Conservation (phyloP, 148 eudicot species). For the Simmondsia chinensis region DNA sequence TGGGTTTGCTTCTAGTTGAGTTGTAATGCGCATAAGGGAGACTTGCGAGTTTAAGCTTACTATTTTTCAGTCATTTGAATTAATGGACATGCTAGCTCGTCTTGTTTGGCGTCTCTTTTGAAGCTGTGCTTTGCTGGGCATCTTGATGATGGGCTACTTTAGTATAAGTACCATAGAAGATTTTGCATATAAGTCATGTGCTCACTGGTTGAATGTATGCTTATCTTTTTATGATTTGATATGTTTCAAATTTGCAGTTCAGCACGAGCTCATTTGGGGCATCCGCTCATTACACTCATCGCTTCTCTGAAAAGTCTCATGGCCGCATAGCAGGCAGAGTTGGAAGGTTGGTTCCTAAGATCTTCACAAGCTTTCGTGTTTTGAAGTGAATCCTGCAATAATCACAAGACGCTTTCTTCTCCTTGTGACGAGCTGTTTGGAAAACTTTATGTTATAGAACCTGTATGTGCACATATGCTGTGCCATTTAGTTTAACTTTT, state of each 20-base stretch:
- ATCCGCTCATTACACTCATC: slow-evolving; percentile 73
- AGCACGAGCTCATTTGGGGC: slow-evolving; percentile 77
- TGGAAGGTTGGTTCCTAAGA: slow-evolving; percentile 53
- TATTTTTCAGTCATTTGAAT: too few relatives aligned
- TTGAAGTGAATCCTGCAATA: not conserved
- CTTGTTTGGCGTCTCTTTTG: too few relatives aligned
- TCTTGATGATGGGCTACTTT: too few relatives aligned
- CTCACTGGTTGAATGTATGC: not conserved
- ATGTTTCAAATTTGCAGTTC: slow-evolving; percentile 37
- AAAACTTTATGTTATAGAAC: not conserved
- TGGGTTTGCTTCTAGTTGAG: too few relatives aligned
- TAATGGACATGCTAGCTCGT: too few relatives aligned
- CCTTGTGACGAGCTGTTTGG: not conserved
- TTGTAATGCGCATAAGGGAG: too few relatives aligned
- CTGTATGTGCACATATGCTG: not conserved
- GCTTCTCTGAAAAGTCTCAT: slow-evolving; percentile 83
- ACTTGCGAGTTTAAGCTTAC: too few relatives aligned
- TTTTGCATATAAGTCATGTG: too few relatives aligned
- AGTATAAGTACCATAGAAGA: too few relatives aligned
- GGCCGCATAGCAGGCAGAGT: slow-evolving; percentile 77
- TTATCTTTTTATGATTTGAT: slow-evolving; percentile 2
- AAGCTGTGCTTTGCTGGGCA: too few relatives aligned
- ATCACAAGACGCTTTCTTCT: not conserved
- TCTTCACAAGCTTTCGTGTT: not conserved
- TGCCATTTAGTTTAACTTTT: not conserved